A percentile compares a stretch with the other conserved stretches of the same genome.
Conservation (phyloP, 331 rosid species). For the Pyracantha coccinea region DNA sequence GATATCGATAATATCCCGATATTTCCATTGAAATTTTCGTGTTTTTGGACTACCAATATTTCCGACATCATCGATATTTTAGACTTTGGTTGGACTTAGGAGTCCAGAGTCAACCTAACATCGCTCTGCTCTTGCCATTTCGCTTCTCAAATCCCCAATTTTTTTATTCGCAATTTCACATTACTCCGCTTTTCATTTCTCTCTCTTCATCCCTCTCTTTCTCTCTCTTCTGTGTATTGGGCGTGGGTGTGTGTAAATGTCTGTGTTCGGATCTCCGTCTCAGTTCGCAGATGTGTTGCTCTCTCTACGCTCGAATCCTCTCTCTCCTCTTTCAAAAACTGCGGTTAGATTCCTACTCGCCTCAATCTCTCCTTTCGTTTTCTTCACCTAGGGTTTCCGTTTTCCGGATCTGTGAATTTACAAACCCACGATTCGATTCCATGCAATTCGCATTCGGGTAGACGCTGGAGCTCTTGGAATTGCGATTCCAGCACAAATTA, state of each 20-base stretch:
- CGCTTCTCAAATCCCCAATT: slow-evolving; percentile 8
- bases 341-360: slow-evolving; percentile 17
- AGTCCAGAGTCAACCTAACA: slow-evolving; percentile 25
- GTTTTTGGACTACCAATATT: no score
- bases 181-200: not conserved
- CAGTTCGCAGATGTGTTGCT: slow-evolving; percentile 17
- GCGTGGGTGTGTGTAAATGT: not conserved
- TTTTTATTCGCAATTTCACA: not conserved
- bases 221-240: not conserved
- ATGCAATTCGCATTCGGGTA: not conserved
- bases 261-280: slow-evolving; percentile 17
- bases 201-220: not conserved
- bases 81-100: no score
- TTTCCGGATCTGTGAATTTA: slow-evolving; percentile 1
- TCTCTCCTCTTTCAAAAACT: slow-evolving; percentile 16
- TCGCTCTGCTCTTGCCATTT: slow-evolving; percentile 33
- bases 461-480: not conserved
- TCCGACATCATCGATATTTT: no score
- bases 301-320: slow-evolving; percentile 28
- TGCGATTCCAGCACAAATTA: not conserved
- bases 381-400: slow-evolving; percentile 23
- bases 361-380: not conserved
- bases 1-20: no score
- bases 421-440: not conserved
- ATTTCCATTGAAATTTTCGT: no score